Percentiles rank a stretch among this genome's conserved stretches.
These are phyloP conservation scores for Quercus cerris DNA, from an alignment of 306 rosid species.

Conservation along the genomic window DNA sequence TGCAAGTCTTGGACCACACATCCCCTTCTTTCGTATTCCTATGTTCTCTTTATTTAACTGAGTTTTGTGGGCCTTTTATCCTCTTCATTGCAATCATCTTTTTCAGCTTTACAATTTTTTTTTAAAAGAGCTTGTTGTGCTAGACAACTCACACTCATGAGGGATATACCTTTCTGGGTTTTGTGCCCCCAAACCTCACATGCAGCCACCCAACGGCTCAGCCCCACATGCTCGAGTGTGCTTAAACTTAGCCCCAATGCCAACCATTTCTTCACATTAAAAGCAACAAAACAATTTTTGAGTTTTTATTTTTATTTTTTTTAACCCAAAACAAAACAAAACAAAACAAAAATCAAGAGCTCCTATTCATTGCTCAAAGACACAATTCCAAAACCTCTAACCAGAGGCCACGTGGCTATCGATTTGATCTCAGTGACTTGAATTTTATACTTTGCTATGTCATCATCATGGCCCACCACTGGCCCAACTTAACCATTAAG, in stretches of 20 bases:
- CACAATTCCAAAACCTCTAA: too few species aligned
- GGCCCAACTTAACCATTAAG: too few species aligned
- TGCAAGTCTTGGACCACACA: not conserved
- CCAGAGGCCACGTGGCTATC: too few species aligned
- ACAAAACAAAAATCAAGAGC: too few species aligned
- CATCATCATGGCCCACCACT: not conserved
- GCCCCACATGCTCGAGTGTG: not conserved
- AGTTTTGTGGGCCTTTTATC: conserved; percentile 18
- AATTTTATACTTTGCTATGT: not conserved
- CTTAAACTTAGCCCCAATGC: not conserved
- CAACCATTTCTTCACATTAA: not conserved
- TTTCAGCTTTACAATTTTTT: not conserved
- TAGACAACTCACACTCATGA: conserved; percentile 45
- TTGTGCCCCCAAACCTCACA: conserved; percentile 26
- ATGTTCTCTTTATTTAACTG: conserved; percentile 1
- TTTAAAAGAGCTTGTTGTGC: not conserved
- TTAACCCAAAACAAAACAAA: too few species aligned
- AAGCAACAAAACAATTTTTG: not conserved
- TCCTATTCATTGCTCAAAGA: too few species aligned
- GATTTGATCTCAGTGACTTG: not conserved
- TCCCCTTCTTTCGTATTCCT: not conserved
- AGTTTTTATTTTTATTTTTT: not conserved
- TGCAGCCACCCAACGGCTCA: conserved; percentile 20
- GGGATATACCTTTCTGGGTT: conserved; percentile 26
- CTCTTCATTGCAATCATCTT: not conserved